Evolutionary conservation across 1,284 basidiomycete species (phyloP), one percentile per base, ranked within the genome.

Genomic region (Heliocybe sulcata): DNA sequence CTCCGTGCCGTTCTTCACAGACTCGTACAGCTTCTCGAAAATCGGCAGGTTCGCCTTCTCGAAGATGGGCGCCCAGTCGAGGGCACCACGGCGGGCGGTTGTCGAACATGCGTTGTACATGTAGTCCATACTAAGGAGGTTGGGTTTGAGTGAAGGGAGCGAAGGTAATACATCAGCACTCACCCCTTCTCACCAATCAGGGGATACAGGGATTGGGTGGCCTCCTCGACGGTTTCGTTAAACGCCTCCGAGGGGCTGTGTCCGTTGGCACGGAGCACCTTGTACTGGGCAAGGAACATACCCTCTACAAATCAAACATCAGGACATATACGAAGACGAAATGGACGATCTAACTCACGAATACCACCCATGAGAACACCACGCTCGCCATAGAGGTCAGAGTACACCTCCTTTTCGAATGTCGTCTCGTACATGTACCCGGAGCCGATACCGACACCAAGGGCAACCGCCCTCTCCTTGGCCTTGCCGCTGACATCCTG

Each of bases 161-260:
- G 14, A 52, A 47, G 6, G n/a, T 2, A 16, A 51, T 45, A 53
- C 11, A 27, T 55, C 38, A 19, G 22, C 33, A 69, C 83, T 57
- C 68, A 89, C 87, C 92, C 93, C 72, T 97, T 90, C 69, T 90
- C 84, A 65, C 95, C 96, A 65, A 99, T 94, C 68, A 99, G 77
- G 58, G 97, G 96, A 82, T 94, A 98, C 63, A 99, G 87, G 55
- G 94, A 98, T 72, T 98, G 94, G 52, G 97, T 98, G 19, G 97
- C 97, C 79, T 99, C 96, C 76, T 99, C 96, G 58, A 98, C 94
- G 60, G 97, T 99, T 82, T 99, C 96, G 77, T 99, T 99, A 86
- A 99, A 98, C 58, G 94, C 96, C 75, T 99, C 96, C 47, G 95
- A 98, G 57, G 96, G 97, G 16, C 85, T 80, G 84, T 99, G 96